Percentiles rank a stretch among this genome's conserved stretches.
Conservation (phyloP, 2,329 filamentous ascomycete species). For the Ascochyta koolunga region DNA sequence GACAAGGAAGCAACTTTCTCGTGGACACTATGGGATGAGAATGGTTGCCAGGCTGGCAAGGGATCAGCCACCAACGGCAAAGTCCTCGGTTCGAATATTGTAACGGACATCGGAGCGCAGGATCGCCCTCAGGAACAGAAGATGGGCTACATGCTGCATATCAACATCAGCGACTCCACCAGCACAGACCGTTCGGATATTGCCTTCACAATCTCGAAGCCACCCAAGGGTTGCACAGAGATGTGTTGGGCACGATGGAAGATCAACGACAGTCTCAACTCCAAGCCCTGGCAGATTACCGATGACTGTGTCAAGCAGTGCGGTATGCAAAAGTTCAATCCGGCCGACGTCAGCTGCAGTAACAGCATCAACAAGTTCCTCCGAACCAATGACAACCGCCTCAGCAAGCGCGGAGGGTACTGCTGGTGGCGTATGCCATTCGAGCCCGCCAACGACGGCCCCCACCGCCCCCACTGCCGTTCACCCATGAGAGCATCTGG, state of each 20-base stretch:
- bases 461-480: neutral
- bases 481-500: slow-evolving; percentile 16
- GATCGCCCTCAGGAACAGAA: neutral
- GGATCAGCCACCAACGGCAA: neutral
- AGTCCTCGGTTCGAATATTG: neutral
- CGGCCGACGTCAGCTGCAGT: neutral
- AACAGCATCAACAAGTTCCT: slow-evolving; percentile 5
- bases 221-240: neutral
- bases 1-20: neutral
- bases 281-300: neutral
- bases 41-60: slow-evolving; percentile 9
- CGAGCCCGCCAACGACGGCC: neutral
- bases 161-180: neutral
- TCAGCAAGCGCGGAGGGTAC: slow-evolving; percentile 9
- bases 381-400: neutral
- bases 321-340: neutral
- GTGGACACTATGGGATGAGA: slow-evolving; percentile 14
- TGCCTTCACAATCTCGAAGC: neutral
- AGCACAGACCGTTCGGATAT: neutral
- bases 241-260: neutral
- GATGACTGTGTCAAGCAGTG: slow-evolving; percentile 2
- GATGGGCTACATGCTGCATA: neutral
- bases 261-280: neutral
- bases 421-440: slow-evolving; percentile 7
- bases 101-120: neutral